These are phyloP conservation scores for Falciphora oryzae DNA, from an alignment of 2,329 filamentous ascomycete genomes.

Conservation along the genomic window DNA sequence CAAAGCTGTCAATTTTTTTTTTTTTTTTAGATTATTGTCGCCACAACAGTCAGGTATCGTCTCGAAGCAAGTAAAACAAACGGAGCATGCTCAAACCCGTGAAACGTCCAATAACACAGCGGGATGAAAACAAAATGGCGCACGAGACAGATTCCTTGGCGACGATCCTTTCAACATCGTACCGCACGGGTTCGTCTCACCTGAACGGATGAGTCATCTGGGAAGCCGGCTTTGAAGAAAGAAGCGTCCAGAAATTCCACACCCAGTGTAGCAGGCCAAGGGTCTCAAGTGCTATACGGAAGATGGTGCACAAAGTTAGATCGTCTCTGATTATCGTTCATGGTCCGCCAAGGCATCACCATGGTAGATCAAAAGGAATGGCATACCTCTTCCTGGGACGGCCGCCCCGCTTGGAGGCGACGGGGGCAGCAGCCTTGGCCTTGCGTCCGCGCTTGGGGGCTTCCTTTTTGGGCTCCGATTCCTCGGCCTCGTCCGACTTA, in stretches of 20 bases:
- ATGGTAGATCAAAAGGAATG: background rate
- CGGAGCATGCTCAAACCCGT: background rate
- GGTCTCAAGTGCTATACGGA: background rate
- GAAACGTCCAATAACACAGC: background rate
- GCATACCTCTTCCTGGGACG: slow-evolving; percentile 6
- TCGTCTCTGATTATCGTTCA: background rate
- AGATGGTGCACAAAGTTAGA: background rate
- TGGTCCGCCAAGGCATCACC: background rate
- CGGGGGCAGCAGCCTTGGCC: background rate
- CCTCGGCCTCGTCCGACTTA: background rate
- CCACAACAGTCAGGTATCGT: background rate
- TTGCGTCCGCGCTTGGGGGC: slow-evolving; percentile 6
- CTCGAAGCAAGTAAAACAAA: background rate
- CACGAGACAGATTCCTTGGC: background rate
- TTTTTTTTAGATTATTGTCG: background rate
- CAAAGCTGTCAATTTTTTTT: background rate
- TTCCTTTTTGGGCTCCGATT: slow-evolving; percentile 3
- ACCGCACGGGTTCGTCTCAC: background rate
- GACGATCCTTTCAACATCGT: background rate
- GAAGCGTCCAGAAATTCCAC: background rate
- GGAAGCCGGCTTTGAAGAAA: background rate
- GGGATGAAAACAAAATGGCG: background rate
- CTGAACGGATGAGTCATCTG: background rate
- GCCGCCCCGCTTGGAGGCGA: background rate
- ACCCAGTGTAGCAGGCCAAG: background rate